Evolutionary conservation across 208 protist genomes (phyloP), one percentile per base, ranked within the genome.

Genomic region (Porcisia deanei): DNA sequence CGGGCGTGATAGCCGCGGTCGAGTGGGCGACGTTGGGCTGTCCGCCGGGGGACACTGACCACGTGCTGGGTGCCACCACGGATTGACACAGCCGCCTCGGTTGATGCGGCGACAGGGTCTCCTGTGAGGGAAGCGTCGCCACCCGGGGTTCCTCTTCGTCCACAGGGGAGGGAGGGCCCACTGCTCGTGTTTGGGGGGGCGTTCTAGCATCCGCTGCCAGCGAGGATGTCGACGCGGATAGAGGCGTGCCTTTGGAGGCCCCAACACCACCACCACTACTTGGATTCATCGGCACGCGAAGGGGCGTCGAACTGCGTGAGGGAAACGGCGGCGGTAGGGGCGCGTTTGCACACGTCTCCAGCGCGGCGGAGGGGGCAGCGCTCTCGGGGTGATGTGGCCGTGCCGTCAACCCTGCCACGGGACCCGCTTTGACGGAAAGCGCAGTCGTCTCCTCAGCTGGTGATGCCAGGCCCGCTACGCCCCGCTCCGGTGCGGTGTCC

Each of bases 401-500:
- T n/a, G 49, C n/a, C 61, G 3, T 20, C 60, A 16, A 64, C 45
- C 6, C 45, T 43, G 49, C 8, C 20, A 12, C 30, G 39, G 61
- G 61, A 18, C 61, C n/a, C 14, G 71, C 70, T 39, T 8, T 80
- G 43, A 74, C 58, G n/a, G 59, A 39, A 18, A 71, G 52, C 20
- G 68, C 63, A 10, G 66, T 16, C 18, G 52, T 14, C 45, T 45
- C 18, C 3, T 30, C 69, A 30, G 45, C 25, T 39, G 68, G 22
- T 12, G 69, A 37, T 10, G 61, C 59, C 41, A 71, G 66, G 25
- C 61, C 47, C 34, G 71, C 63, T 63, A 76, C 69, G 54, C 63
- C 71, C 61, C 55, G 9, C 54, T 72, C 71, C 55, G 45, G n/a
- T 0, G 57, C 54, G 22, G 41, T 49, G 7, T 72, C 55, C 1